A percentile compares a stretch with the other conserved stretches of the same genome.
These are phyloP conservation scores for Xylaria sp. DNA, from an alignment of 2,329 filamentous ascomycete genomes.

Conservation along the genomic window DNA sequence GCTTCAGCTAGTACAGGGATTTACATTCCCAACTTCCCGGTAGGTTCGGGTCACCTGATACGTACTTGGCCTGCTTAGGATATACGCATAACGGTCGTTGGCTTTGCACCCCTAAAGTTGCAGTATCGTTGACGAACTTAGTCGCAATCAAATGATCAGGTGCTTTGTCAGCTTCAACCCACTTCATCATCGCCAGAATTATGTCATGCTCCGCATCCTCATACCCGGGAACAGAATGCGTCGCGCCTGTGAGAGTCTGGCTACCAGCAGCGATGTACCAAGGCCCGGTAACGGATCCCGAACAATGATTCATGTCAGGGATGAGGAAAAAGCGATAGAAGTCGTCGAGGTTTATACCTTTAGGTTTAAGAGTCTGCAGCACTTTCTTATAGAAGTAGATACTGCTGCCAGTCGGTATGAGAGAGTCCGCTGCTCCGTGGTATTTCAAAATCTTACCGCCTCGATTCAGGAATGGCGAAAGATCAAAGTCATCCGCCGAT, in stretches of 20 bases:
- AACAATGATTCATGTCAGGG: conserved; percentile 63
- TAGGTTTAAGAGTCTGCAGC: conserved; percentile 42
- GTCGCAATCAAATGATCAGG: conserved; percentile 47
- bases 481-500: conserved; percentile 47
- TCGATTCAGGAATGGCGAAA: conserved; percentile 46
- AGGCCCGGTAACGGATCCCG: conserved; percentile 46
- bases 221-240: conserved; percentile 52
- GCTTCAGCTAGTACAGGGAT: conserved; percentile 36
- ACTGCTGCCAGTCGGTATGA: conserved; percentile 50
- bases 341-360: conserved; percentile 53
- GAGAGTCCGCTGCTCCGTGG: conserved; percentile 50
- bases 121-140: conserved; percentile 46
- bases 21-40: conserved; percentile 46
- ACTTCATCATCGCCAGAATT: conserved; percentile 52
- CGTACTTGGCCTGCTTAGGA: conserved; percentile 47
- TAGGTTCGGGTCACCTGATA: conserved; percentile 41
- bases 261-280: conserved; percentile 50
- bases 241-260: conserved; percentile 44
- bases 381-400: conserved; percentile 49
- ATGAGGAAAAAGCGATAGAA: conserved; percentile 62
- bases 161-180: conserved; percentile 52
- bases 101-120: conserved; percentile 39
- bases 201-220: conserved; percentile 52
- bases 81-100: conserved; percentile 47
- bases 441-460: conserved; percentile 54